Conservation (phyloP, 345 rosid genomes). For the Jatropha curcas region DNA sequence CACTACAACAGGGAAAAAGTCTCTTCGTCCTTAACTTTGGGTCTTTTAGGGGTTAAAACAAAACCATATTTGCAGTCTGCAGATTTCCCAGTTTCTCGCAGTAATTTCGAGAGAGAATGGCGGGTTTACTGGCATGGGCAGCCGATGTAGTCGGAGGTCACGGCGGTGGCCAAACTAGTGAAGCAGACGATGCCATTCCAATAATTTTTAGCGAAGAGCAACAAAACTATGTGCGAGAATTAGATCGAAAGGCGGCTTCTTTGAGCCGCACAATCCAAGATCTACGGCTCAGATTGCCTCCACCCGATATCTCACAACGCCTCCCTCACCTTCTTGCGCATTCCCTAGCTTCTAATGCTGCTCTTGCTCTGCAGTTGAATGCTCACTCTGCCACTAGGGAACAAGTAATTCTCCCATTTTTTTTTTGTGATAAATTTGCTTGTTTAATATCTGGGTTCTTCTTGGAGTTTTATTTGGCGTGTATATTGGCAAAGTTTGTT, state of each 20-base stretch:
- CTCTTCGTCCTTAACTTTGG: too few relatives aligned
- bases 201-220: slow-evolving; percentile 61
- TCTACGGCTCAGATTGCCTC: slow-evolving; percentile 82
- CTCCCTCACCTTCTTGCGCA: slow-evolving; percentile 91
- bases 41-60: too few relatives aligned
- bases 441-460: not conserved
- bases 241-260: slow-evolving; percentile 62
- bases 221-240: slow-evolving; percentile 62
- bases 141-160: slow-evolving; percentile 88
- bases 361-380: slow-evolving; percentile 85
- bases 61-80: too few relatives aligned
- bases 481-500: not conserved
- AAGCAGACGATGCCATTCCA: slow-evolving; percentile 46
- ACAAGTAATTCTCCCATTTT: slow-evolving; percentile 45
- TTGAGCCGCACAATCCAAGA: slow-evolving; percentile 85
- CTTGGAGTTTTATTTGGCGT: not conserved
- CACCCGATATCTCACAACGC: slow-evolving; percentile 83
- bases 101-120: slow-evolving; percentile 41
- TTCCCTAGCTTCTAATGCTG: slow-evolving; percentile 89
- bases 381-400: slow-evolving; percentile 93
- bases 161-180: slow-evolving; percentile 41
- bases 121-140: slow-evolving; percentile 91
- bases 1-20: too few relatives aligned
- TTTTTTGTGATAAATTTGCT: not conserved
- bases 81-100: not conserved